Base-by-base conservation (phyloP, 176 grass and related monocot species). In the Stipa capillata region DNA sequence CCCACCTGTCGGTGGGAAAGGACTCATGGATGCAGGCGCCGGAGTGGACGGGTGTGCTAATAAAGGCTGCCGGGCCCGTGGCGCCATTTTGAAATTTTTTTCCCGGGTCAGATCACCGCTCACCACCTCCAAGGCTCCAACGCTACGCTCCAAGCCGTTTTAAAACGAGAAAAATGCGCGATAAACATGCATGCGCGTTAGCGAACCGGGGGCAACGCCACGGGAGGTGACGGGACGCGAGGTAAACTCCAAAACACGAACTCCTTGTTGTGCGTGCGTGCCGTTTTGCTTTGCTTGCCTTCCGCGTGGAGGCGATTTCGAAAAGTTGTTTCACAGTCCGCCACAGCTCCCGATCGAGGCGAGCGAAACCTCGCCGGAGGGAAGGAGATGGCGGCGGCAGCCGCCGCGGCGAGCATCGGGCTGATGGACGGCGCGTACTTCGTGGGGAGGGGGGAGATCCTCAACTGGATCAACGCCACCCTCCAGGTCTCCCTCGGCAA, bases 341-440 rank as follows among this genome's bases (percentile, higher is more conserved):
- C n/a, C n/a, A n/a, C n/a, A n/a, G n/a, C n/a, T n/a, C n/a, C n/a
- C n/a, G n/a, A n/a, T n/a, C n/a, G n/a, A n/a, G n/a, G n/a, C n/a
- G n/a, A n/a, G n/a, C n/a, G n/a, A n/a, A n/a, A n/a, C n/a, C n/a
- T 51, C 53, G 51, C 16, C 49, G 43, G 74, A 23, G 57, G n/a
- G n/a, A n/a, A 39, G 60, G 47, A 21, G 41, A 85, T 82, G 88
- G 88, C 85, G 62, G 66, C 71, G 42, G 76, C n/a, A n/a, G 32
- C 69, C 69, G 70, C 87, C 42, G 85, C 65, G 83, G 73, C 94
- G 73, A 87, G 53, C 50, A 93, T 97, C 34, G 94, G 94, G 73
- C 91, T 93, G 69, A 97, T 97, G 94, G 94, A 97, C 86, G 82
- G 91, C 35, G 94, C 94, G 9, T 97, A 97, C 84, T 97, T 97